Evolutionary conservation across 345 rosid species (phyloP).

Genomic region (Eucalyptus regnans): DNA sequence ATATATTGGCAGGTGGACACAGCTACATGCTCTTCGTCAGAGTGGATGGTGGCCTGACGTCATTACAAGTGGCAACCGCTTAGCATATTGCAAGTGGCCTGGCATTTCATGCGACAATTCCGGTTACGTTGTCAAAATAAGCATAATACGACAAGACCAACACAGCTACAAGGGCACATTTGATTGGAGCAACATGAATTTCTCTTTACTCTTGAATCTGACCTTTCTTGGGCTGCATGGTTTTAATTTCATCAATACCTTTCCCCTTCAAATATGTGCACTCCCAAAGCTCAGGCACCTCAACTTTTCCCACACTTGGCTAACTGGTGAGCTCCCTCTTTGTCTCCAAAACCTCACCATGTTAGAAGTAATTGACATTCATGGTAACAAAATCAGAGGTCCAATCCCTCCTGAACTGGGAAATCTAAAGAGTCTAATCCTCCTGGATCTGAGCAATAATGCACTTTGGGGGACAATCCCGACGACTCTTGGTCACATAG

Average conservation of each 20-base stretch:
- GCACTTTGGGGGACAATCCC: background rate
- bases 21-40: background rate
- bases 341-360: too few relatives aligned
- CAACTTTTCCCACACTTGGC: background rate
- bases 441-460: background rate
- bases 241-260: fast-evolving
- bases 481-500: background rate
- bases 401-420: background rate
- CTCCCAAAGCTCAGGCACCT: background rate
- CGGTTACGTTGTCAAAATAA: background rate
- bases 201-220: background rate
- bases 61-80: too few relatives aligned
- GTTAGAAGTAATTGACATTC: too few relatives aligned
- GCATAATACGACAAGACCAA: too few relatives aligned
- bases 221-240: background rate
- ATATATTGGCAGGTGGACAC: fast-evolving
- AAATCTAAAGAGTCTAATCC: background rate
- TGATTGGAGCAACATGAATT: background rate
- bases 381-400: fast-evolving
- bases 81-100: background rate
- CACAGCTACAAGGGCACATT: too few relatives aligned
- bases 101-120: background rate
- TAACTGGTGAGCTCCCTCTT: background rate
- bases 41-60: background rate
- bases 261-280: background rate